Percentiles rank a stretch among this genome's conserved stretches.
Evolutionary conservation across 805 yeast species (phyloP).

Genomic region (Teunomyces gatunensis): DNA sequence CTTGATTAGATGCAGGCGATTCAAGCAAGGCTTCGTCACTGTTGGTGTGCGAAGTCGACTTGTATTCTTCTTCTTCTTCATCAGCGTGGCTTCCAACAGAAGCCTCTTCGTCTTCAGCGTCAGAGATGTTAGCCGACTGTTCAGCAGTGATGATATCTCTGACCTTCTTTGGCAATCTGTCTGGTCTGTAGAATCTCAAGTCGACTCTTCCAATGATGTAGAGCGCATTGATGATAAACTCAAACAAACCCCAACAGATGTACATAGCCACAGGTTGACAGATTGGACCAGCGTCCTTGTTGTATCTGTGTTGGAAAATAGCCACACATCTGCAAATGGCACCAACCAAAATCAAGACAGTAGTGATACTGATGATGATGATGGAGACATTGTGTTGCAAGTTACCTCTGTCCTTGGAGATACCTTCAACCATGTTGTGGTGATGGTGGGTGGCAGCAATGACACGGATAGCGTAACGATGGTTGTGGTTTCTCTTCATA

Average conservation of each 20-base stretch:
- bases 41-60: not conserved
- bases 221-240: conserved; percentile 52
- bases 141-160: conserved; percentile 43
- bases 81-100: conserved; percentile 1
- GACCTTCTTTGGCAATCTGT: conserved; percentile 43
- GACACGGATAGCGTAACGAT: conserved; percentile 52
- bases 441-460: conserved; percentile 57
- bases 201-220: conserved; percentile 68
- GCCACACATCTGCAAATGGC: conserved; percentile 51
- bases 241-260: conserved; percentile 66
- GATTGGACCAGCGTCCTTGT: conserved; percentile 15
- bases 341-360: conserved; percentile 49
- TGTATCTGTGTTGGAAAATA: conserved; percentile 32
- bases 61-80: not conserved
- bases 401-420: conserved; percentile 38
- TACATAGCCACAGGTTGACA: conserved; percentile 58
- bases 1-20: not conserved
- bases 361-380: conserved; percentile 42
- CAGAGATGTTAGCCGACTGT: conserved; percentile 22
- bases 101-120: conserved; percentile 5
- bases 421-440: conserved; percentile 35
- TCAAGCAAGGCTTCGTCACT: conserved; percentile 1
- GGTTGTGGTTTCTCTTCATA: conserved; percentile 46
- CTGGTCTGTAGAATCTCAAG: conserved; percentile 78
- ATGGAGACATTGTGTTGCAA: conserved; percentile 54